phyloP scores from a whole-genome alignment of 169 alveolate genomes.

The Cryptosporidium felis region DNA sequence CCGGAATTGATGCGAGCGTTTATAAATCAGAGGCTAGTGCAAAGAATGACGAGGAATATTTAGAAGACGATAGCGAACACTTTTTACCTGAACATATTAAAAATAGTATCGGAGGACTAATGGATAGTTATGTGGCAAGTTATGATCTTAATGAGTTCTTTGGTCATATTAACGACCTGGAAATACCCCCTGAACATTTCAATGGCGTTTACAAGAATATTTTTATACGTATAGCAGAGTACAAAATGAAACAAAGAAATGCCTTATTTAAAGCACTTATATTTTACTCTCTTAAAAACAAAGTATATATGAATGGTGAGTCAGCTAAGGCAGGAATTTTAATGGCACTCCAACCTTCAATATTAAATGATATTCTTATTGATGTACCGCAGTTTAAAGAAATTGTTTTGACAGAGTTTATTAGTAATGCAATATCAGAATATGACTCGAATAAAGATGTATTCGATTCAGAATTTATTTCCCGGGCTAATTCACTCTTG shows the following conservation, averaged over 20 bases:
- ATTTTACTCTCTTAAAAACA: slow-evolving; percentile 14
- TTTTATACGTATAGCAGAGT: slow-evolving; percentile 68
- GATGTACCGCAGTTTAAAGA: slow-evolving; percentile 68
- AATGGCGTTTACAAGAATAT: slow-evolving; percentile 55
- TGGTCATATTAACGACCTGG: slow-evolving; percentile 31
- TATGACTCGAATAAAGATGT: slow-evolving; percentile 30
- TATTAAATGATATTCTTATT: slow-evolving; percentile 32
- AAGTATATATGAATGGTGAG: slow-evolving; percentile 63
- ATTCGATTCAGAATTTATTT: slow-evolving; percentile 43
- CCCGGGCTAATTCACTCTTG: slow-evolving; percentile 28
- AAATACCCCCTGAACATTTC: slow-evolving; percentile 32
- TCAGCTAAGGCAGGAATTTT: slow-evolving; percentile 51
- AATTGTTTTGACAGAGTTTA: slow-evolving; percentile 46
- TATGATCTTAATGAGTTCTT: slow-evolving; percentile 56
- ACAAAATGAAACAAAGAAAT: slow-evolving; percentile 49
- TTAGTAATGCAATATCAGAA: slow-evolving; percentile 36
- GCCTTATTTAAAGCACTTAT: slow-evolving; percentile 54
- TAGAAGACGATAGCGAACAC: slow-evolving; percentile 17
- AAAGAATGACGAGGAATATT: slow-evolving; percentile 20
- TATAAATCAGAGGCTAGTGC: neutral
- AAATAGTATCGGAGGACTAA: slow-evolving; percentile 47
- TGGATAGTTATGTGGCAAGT: slow-evolving; percentile 71
- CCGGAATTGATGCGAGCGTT: neutral
- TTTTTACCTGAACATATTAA: slow-evolving; percentile 54
- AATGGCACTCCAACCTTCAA: slow-evolving; percentile 56